Base-by-base conservation (phyloP, 257 asterid species). In the Nicotiana sylvestris region DNA sequence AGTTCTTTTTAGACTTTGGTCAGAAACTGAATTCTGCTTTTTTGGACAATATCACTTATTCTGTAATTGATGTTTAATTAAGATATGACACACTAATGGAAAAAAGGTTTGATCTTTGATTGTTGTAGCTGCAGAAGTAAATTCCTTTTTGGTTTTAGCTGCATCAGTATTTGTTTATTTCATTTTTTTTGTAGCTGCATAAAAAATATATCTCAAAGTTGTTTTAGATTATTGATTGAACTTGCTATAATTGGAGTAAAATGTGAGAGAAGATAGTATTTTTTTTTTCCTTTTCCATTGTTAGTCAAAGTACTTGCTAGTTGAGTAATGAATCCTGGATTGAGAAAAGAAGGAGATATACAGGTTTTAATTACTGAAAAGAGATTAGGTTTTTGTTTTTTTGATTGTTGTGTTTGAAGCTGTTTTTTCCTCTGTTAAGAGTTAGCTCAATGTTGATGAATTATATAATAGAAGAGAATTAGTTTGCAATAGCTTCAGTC, bases 1-100 rank as follows among this genome's bases (percentile, higher is more conserved):
- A 90, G 94, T 82, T 66, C 39, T 61, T 68, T 81, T 58, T 9
- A 43, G 11, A 8, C 12, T 43, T 43, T 9, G 51, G 51, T 2
- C 17, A 29, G 60, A 77, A 68, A 33, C 33, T 66, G 6, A 12
- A 27, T 21, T 29, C 33, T 76, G 61, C 60, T 61, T 33, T 76
- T 85, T 66, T 51, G 18, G 29, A 8, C 53, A 3, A 37, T 17
- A 35, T 35, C 4, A 15, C 57, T 70, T 53, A 35, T 3, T 62
- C 56, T 49, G 69, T 70, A 78, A 62, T 77, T 80, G 86, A 76
- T 66, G 56, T 78, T 35, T 35, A 25, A 12, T 78, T 35, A 39
- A n/a, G 18, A 60, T 58, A 39, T 10, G 77, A 49, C 21, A 43
- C n/a, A 10, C 1, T 80, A 65, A 81, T 55, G 49, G 30, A 16